A percentile compares a stretch with the other conserved stretches of the same genome.
Evolutionary conservation across 371 early-diverging fungal genomes (phyloP).

Genomic region (Mortierella sp.): DNA sequence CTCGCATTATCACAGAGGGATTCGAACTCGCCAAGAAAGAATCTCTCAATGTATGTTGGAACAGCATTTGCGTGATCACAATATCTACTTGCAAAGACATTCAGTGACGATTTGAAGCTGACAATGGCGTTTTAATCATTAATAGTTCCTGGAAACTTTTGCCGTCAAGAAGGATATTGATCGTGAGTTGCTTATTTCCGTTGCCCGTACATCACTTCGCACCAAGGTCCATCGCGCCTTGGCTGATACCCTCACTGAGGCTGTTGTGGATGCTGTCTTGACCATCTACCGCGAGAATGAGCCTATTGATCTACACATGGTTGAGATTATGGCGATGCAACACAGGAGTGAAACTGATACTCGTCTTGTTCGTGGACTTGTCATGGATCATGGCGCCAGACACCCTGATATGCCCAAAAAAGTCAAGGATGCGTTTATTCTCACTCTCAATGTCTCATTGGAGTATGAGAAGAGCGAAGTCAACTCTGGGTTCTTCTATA

Average conservation of each 20-base stretch:
- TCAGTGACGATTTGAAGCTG: neutral
- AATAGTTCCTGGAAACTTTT: constrained; percentile 90
- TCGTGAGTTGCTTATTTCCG: constrained; percentile 91
- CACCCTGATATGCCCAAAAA: constrained; percentile 99
- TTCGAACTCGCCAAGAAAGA: constrained; percentile 97
- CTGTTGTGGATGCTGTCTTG: constrained; percentile 97
- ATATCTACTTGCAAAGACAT: neutral
- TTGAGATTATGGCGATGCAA: constrained; percentile 99
- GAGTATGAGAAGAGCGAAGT: constrained; percentile 99
- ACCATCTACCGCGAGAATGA: constrained; percentile 82
- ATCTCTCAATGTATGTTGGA: constrained; percentile 77
- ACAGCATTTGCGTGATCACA: neutral
- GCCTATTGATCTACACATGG: constrained; percentile 99
- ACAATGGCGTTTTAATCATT: neutral
- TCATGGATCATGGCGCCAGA: constrained; percentile 99
- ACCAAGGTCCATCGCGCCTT: constrained; percentile 95
- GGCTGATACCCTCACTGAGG: constrained; percentile 94
- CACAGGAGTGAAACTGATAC: constrained; percentile 97
- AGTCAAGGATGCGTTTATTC: constrained; percentile 91
- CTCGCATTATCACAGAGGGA: constrained; percentile 96
- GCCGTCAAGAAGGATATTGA: constrained; percentile 83
- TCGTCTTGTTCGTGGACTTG: constrained; percentile 96
- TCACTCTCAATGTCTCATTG: constrained; percentile 98
- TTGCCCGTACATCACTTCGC: constrained; percentile 95
- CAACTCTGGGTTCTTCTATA: constrained; percentile 99